A percentile compares a stretch with the other conserved stretches of the same genome.
Conservation (phyloP, 1,284 basidiomycete genomes). For the Moniliella sp. region DNA sequence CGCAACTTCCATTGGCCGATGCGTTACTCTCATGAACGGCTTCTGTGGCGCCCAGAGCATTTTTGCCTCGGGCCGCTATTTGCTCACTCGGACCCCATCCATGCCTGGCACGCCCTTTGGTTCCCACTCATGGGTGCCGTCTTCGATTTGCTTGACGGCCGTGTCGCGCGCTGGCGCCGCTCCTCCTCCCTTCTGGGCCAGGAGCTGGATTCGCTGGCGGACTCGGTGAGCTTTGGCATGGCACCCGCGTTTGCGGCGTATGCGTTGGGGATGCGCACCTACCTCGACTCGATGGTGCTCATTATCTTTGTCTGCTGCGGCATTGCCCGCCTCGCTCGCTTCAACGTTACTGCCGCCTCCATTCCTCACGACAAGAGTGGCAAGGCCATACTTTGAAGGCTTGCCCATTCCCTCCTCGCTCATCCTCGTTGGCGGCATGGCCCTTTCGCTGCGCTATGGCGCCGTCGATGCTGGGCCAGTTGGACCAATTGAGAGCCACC, state of each 20-base stretch:
- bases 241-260: constrained; percentile 83
- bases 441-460: constrained; percentile 59
- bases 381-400: constrained; percentile 89
- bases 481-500: too few species aligned
- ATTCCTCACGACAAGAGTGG: constrained; percentile 69
- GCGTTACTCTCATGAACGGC: constrained; percentile 99
- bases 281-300: constrained; percentile 65
- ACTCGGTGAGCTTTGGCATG: constrained; percentile 80
- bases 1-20: constrained; percentile 84
- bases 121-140: constrained; percentile 84
- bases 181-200: constrained; percentile 90
- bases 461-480: constrained; percentile 46
- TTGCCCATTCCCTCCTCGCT: constrained; percentile 85
- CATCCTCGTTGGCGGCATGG: constrained; percentile 55
- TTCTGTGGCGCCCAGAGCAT: constrained; percentile 91
- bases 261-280: constrained; percentile 65
- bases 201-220: constrained; percentile 86
- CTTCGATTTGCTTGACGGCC: constrained; percentile 94
- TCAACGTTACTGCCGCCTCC: constrained; percentile 90
- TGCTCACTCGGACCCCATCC: constrained; percentile 54
- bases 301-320: constrained; percentile 85
- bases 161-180: constrained; percentile 88
- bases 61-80: constrained; percentile 72
- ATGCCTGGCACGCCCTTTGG: constrained; percentile 47
- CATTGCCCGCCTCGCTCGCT: constrained; percentile 79